A percentile compares a stretch with the other conserved stretches of the same genome.
Conservation (phyloP, 2,329 filamentous ascomycete genomes). For the Cordyceps militaris region DNA sequence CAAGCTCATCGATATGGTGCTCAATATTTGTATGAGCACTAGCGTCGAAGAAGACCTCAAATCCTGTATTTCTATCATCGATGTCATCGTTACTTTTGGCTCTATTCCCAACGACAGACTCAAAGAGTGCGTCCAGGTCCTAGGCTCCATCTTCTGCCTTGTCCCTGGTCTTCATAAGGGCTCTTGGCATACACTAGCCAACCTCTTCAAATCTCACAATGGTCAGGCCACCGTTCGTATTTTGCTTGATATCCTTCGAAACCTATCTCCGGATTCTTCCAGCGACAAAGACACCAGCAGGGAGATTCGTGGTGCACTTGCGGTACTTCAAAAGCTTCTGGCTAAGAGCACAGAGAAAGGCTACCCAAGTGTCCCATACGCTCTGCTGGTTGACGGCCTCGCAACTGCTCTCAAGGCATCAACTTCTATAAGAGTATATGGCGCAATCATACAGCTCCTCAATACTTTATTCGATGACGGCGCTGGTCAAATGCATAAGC, state of each 20-base stretch:
- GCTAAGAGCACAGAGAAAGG: conserved; percentile 52
- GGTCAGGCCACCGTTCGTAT: conserved; percentile 62
- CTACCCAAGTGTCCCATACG: conserved; percentile 53
- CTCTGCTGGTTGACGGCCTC: conserved; percentile 51
- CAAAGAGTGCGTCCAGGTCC: conserved; percentile 58
- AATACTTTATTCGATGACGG: conserved; percentile 49
- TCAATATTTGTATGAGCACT: conserved; percentile 63
- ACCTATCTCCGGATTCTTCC: conserved; percentile 37
- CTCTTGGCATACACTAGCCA: conserved; percentile 63
- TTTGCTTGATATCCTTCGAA: conserved; percentile 54
- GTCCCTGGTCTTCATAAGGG: conserved; percentile 53
- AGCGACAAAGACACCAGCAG: conserved; percentile 46
- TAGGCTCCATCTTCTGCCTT: conserved; percentile 65
- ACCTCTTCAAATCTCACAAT: conserved; percentile 67
- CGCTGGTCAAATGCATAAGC: conserved; percentile 44
- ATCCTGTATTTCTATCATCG: conserved; percentile 60
- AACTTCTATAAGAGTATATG: conserved; percentile 38
- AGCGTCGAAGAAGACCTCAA: conserved; percentile 57
- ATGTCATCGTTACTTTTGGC: conserved; percentile 65
- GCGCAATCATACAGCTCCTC: conserved; percentile 43
- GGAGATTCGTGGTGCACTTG: conserved; percentile 55
- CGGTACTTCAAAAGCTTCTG: conserved; percentile 56
- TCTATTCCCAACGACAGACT: conserved; percentile 58
- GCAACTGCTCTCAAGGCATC: conserved; percentile 41
- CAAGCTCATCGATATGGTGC: conserved; percentile 53